phyloP scores from a whole-genome alignment of 108 stramenopile species.

The Cyclotella sp. region DNA sequence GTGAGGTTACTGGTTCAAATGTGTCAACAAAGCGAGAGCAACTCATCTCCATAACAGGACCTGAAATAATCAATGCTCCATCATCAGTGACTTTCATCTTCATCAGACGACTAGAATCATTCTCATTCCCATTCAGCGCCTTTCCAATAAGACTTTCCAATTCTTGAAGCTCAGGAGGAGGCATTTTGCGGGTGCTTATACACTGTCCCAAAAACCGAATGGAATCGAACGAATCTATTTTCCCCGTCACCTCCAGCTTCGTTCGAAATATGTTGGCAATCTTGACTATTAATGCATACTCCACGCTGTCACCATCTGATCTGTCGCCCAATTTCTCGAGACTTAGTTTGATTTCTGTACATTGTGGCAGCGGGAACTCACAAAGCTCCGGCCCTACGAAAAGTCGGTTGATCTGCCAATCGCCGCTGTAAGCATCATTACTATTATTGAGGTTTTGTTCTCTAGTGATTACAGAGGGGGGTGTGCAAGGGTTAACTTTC shows the following conservation, averaged over 20 bases:
- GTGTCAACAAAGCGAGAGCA: constrained; percentile 13
- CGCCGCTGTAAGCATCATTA: constrained; percentile 27
- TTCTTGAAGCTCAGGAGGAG: constrained; percentile 19
- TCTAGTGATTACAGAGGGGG: constrained; percentile 11
- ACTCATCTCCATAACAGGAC: constrained; percentile 21
- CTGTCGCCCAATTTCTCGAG: constrained; percentile 1
- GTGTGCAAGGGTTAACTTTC: background rate
- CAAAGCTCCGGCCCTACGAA: constrained; percentile 32
- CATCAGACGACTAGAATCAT: constrained; percentile 10
- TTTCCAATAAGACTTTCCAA: constrained; percentile 24
- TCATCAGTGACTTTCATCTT: constrained; percentile 30
- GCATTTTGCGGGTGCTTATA: constrained; percentile 22
- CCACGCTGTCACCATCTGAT: background rate
- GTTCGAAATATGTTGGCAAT: constrained; percentile 30
- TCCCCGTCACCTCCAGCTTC: constrained; percentile 6
- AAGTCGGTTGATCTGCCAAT: constrained; percentile 27
- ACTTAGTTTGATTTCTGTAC: background rate
- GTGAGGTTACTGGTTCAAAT: constrained; percentile 32
- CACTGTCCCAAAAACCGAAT: constrained; percentile 14
- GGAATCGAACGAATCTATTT: constrained; percentile 30
- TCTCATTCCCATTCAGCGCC: constrained; percentile 5
- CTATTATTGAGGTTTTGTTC: background rate
- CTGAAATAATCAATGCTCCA: constrained; percentile 27
- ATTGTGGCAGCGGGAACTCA: constrained; percentile 23
- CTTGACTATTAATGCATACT: constrained; percentile 23